Base-by-base conservation (phyloP, 2,329 filamentous ascomycete genomes). In the Lithohypha guttulata region DNA sequence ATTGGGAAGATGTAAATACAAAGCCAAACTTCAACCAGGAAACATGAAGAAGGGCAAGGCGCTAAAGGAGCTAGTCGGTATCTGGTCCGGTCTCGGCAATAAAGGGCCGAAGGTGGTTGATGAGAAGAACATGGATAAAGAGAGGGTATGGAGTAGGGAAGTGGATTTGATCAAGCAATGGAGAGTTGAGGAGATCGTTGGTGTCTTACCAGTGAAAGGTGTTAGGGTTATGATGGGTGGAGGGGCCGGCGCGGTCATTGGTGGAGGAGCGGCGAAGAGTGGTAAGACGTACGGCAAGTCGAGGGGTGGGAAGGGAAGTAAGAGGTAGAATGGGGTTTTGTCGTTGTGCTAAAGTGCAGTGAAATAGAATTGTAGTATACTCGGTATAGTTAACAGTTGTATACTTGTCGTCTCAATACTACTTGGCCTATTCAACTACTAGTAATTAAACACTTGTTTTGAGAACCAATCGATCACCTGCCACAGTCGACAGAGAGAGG, bases 21-120 rank as follows among this genome's bases (percentile, higher is more conserved):
- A 93, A 61, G 84, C 79, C 39, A 98, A 98, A 66, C 61, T 98
- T 52, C 91, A 96, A 61, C 91, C 91, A 0, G 91, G 91, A 0
- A 63, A 77, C 0, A 72, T 80, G 47, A 98, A 96, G 70, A 94
- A 94, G 64, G 89, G 91, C 7, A 96, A 95, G 58, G 87, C 86
- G 0, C 77, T 94, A 33, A 84, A 84, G 57, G 89, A 96, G 60
- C 80, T 96, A 21, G 61, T 96, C n/a, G 77, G 79, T 34, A 73
- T 74, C 43, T 95, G 89, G 87, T 37, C 39, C 4, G 38, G 35
- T 5, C 27, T 51, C 18, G 49, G 28, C 2, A 42, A 35, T 8
- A 37, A 32, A 34, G 49, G 48, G 1, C 39, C 45, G 3, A 53
- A 51, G 27, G 71, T 80, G 48, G 60, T 69, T 14, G 84, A 77